Conservation (phyloP, 2,329 filamentous ascomycete species). For the Scleromitrula shiraiana region DNA sequence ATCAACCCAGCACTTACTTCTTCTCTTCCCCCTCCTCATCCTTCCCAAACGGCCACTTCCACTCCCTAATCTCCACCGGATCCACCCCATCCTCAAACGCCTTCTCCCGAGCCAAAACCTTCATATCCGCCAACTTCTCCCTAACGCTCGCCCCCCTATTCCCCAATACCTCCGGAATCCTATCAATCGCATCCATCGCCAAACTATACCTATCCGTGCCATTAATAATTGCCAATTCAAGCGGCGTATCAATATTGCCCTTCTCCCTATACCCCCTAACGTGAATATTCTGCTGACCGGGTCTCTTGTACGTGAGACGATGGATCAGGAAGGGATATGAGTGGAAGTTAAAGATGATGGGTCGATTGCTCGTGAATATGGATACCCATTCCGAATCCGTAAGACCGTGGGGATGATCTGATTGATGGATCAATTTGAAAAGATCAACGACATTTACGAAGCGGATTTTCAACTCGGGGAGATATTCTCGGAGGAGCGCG, state of each 20-base stretch:
- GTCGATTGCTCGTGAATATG: slow-evolving; percentile 64
- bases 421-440: slow-evolving; percentile 66
- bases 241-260: slow-evolving; percentile 75
- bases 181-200: slow-evolving; percentile 69
- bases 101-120: slow-evolving; percentile 54
- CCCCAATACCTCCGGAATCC: slow-evolving; percentile 46
- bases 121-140: slow-evolving; percentile 55
- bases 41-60: slow-evolving; percentile 25
- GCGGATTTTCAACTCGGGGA: slow-evolving; percentile 66
- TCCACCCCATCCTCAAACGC: slow-evolving; percentile 66
- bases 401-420: slow-evolving; percentile 67
- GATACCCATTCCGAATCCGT: slow-evolving; percentile 56
- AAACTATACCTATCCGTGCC: slow-evolving; percentile 69
- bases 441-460: slow-evolving; percentile 76
- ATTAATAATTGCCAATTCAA: slow-evolving; percentile 72
- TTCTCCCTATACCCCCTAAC: slow-evolving; percentile 78
- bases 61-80: slow-evolving; percentile 34
- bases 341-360: slow-evolving; percentile 79
- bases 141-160: slow-evolving; percentile 56
- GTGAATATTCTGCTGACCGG: slow-evolving; percentile 58
- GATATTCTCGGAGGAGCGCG: slow-evolving; percentile 61
- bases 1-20: too few relatives aligned
- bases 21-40: not conserved
- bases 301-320: slow-evolving; percentile 67
- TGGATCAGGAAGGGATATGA: slow-evolving; percentile 76